Evolutionary conservation across 805 yeast species (phyloP).

Genomic region (Hanseniaspora lachancei): DNA sequence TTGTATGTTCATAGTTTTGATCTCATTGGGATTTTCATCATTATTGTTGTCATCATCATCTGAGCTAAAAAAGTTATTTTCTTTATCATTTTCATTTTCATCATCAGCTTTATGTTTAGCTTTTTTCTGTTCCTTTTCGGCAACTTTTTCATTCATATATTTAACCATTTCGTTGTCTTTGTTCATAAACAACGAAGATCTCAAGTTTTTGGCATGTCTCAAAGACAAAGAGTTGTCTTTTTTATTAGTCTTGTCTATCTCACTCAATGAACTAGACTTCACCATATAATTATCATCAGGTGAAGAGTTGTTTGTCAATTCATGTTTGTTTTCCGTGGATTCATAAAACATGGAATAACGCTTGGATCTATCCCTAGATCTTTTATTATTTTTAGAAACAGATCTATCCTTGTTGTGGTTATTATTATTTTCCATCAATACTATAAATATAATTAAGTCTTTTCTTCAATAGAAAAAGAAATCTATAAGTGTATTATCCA

Average conservation of each 20-base stretch:
- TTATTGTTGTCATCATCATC: background rate
- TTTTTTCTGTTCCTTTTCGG: background rate
- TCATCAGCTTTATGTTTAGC: background rate
- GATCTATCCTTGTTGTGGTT: background rate
- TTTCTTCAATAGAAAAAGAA: no score
- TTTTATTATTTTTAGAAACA: background rate
- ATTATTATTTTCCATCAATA: background rate
- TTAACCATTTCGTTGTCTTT: conserved; percentile 15
- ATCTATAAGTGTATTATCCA: no score
- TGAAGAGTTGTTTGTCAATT: background rate
- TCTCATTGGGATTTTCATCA: background rate
- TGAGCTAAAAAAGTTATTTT: background rate
- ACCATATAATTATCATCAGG: background rate
- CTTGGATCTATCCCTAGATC: background rate
- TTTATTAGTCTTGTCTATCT: background rate
- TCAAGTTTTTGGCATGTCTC: conserved; percentile 26
- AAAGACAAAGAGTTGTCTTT: conserved; percentile 17
- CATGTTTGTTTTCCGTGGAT: background rate
- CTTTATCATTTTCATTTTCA: background rate
- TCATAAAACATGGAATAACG: conserved; percentile 12
- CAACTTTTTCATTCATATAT: conserved; percentile 1
- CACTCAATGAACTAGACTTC: conserved; percentile 2
- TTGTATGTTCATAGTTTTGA: conserved; percentile 17
- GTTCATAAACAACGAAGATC: conserved; percentile 24
- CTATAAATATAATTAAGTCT: background rate